Conservation (phyloP, 495 filamentous ascomycete species). For the Aspergillus saccharolyticus region DNA sequence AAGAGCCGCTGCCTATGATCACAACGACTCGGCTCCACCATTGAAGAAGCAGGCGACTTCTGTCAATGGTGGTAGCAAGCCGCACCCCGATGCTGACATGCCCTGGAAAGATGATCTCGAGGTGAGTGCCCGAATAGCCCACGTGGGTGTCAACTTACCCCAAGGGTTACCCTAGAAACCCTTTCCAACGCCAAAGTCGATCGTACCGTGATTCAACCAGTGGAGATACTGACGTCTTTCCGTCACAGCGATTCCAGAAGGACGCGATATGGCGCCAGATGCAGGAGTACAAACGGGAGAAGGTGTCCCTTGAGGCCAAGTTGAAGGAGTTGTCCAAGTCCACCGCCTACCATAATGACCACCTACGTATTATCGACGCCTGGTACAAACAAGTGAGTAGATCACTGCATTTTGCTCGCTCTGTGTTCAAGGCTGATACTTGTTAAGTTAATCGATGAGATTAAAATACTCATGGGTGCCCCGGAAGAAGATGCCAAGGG, state of each 20-base stretch:
- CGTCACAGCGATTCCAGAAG: constrained; percentile 81
- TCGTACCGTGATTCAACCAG: constrained; percentile 4
- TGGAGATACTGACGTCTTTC: constrained; percentile 17
- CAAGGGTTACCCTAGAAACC: constrained; percentile 7
- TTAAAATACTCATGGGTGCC: constrained; percentile 61
- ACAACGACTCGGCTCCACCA: constrained; percentile 76
- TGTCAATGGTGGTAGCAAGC: constrained; percentile 68
- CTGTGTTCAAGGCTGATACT: constrained; percentile 17
- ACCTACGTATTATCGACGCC: constrained; percentile 78
- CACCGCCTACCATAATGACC: constrained; percentile 78
- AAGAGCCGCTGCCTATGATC: constrained; percentile 67
- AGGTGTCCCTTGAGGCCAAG: constrained; percentile 66
- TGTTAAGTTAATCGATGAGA: constrained; percentile 75
- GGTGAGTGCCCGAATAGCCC: constrained; percentile 52
- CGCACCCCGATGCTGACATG: constrained; percentile 73
- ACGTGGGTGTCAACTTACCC: constrained; percentile 21
- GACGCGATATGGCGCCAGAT: constrained; percentile 97
- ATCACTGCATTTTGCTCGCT: constrained; percentile 3
- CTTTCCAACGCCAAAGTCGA: constrained; percentile 3
- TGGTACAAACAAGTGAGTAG: constrained; percentile 84
- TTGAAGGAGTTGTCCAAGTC: constrained; percentile 71
- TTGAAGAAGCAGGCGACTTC: constrained; percentile 75
- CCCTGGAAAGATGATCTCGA: constrained; percentile 84
- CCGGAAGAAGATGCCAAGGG: constrained; percentile 51
- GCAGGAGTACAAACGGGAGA: constrained; percentile 93